Evolutionary conservation across 1,139 yeast species (phyloP).

Genomic region (Citeromyces siamensis): DNA sequence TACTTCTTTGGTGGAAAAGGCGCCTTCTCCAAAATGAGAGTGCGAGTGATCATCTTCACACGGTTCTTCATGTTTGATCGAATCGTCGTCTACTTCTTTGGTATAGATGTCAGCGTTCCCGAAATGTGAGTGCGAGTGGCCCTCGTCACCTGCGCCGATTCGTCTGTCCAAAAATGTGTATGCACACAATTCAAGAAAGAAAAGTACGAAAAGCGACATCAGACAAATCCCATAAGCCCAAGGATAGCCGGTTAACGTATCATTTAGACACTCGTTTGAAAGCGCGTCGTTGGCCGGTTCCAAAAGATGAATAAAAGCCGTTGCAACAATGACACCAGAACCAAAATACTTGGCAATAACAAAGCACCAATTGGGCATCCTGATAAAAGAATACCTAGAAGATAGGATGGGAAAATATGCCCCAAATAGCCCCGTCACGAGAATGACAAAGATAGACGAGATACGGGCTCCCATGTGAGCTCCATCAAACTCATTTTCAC

Average conservation of each 20-base stretch:
- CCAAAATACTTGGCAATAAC: slow-evolving; percentile 77
- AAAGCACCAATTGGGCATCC: slow-evolving; percentile 49
- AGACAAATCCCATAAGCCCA: slow-evolving; percentile 56
- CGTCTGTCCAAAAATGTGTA: slow-evolving; percentile 32
- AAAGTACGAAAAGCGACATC: slow-evolving; percentile 35
- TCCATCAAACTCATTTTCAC: slow-evolving; percentile 28
- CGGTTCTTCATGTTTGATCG: slow-evolving; percentile 9
- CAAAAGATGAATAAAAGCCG: slow-evolving; percentile 76
- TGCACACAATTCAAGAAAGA: slow-evolving; percentile 43
- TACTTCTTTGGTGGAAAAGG: not conserved
- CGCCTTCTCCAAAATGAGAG: slow-evolving; percentile 26
- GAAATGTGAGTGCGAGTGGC: slow-evolving; percentile 36
- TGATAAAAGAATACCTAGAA: slow-evolving; percentile 37
- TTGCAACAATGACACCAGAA: slow-evolving; percentile 85
- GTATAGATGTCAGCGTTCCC: slow-evolving; percentile 26
- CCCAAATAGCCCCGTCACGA: slow-evolving; percentile 43
- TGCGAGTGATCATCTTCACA: slow-evolving; percentile 3
- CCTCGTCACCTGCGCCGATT: slow-evolving; percentile 16
- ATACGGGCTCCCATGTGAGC: slow-evolving; percentile 48
- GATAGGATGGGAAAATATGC: slow-evolving; percentile 49
- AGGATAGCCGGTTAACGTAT: slow-evolving; percentile 41
- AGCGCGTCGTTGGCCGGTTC: slow-evolving; percentile 62
- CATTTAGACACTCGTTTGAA: slow-evolving; percentile 39
- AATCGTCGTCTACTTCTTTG: slow-evolving; percentile 12
- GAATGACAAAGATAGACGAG: slow-evolving; percentile 59